phyloP scores from a whole-genome alignment of 352 stramenopile species.

The Thraustotheca clavata region DNA sequence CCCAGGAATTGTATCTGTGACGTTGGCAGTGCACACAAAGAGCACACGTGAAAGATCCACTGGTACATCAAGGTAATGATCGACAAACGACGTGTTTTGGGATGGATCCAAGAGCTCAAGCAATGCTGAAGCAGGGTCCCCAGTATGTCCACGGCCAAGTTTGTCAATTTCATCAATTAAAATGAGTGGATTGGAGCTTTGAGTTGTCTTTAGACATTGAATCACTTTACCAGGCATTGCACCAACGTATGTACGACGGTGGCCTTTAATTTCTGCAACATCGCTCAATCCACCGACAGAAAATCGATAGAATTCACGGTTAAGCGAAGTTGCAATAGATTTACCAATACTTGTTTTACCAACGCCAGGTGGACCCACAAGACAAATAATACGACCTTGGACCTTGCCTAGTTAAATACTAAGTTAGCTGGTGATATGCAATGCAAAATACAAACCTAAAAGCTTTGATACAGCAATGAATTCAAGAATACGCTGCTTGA shows the following conservation, averaged over 20 bases:
- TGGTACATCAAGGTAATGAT: conserved; percentile 98
- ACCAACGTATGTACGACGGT: conserved; percentile 97
- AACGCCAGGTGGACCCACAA: conserved; percentile 91
- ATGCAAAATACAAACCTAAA: conserved; percentile 28
- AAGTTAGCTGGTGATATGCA: background rate
- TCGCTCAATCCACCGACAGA: conserved; percentile 95
- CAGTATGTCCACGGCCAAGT: conserved; percentile 75
- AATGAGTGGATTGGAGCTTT: conserved; percentile 96
- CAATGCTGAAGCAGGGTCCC: conserved; percentile 93
- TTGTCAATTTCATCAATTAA: conserved; percentile 97
- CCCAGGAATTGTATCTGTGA: conserved; percentile 93
- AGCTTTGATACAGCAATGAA: conserved; percentile 99
- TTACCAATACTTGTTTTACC: conserved; percentile 95
- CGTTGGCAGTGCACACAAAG: conserved; percentile 97
- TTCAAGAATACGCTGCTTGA: conserved; percentile 98
- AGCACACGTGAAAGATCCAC: conserved; percentile 95
- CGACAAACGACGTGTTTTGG: conserved; percentile 96
- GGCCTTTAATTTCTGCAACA: conserved; percentile 98
- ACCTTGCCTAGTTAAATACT: conserved; percentile 67
- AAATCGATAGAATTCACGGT: conserved; percentile 98
- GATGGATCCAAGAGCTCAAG: conserved; percentile 96
- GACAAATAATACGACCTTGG: conserved; percentile 97
- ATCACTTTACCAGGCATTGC: conserved; percentile 99
- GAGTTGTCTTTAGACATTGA: conserved; percentile 96
- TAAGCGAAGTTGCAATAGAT: conserved; percentile 93